A percentile compares a stretch with the other conserved stretches of the same genome.
These are phyloP conservation scores for Cytospora mali DNA, from an alignment of 2,329 filamentous ascomycete species.

Conservation along the genomic window DNA sequence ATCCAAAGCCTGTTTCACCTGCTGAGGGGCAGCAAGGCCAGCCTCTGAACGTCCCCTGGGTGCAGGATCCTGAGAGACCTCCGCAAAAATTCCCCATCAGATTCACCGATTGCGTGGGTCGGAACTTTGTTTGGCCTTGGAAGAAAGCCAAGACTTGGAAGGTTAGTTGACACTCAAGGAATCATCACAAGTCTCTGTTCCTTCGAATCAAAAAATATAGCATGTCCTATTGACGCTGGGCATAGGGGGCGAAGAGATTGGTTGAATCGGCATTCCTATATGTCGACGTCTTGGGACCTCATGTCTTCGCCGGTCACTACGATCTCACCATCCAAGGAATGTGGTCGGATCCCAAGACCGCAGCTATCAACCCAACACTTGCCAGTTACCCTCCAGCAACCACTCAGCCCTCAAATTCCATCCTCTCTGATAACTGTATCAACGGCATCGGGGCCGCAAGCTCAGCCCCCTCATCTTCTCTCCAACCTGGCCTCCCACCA, in stretches of 20 bases:
- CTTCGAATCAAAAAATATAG: background rate
- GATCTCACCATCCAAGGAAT: slow-evolving; percentile 19
- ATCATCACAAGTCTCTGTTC: background rate
- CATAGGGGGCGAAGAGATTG: slow-evolving; percentile 22
- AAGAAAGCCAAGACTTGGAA: slow-evolving; percentile 27
- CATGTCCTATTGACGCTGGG: background rate
- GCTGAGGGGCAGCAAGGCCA: background rate
- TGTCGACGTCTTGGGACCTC: slow-evolving; percentile 16
- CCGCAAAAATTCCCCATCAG: slow-evolving; percentile 29
- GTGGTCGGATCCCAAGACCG: slow-evolving; percentile 15
- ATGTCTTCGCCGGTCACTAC: slow-evolving; percentile 25
- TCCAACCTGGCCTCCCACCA: background rate
- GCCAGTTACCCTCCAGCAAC: slow-evolving; percentile 19
- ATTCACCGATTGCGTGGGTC: slow-evolving; percentile 25
- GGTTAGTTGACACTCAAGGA: slow-evolving; percentile 12
- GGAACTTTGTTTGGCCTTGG: slow-evolving; percentile 27
- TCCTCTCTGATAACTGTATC: background rate
- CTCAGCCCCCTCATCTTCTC: background rate
- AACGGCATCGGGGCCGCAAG: background rate
- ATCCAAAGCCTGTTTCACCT: background rate
- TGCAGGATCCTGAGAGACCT: slow-evolving; percentile 19
- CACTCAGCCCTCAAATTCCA: background rate
- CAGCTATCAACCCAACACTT: slow-evolving; percentile 21
- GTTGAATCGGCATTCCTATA: slow-evolving; percentile 23
- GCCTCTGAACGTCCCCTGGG: slow-evolving; percentile 13